Evolutionary conservation across 164 flowering plant genomes (phyloP).

Genomic region (Tetracentron sinense): DNA sequence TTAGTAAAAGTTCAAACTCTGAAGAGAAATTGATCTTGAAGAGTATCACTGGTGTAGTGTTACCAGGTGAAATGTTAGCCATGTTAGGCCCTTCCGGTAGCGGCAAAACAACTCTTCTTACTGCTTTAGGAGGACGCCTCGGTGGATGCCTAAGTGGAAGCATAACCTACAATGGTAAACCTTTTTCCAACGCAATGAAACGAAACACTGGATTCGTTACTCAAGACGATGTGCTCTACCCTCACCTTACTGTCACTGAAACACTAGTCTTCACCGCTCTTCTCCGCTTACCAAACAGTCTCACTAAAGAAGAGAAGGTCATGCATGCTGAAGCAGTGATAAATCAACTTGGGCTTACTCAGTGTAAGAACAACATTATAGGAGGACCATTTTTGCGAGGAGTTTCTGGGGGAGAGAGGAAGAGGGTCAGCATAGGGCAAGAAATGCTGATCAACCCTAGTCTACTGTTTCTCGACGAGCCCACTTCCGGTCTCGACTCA

Average conservation of each 20-base stretch:
- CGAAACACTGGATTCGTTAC: conserved; percentile 73
- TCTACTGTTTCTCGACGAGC: conserved; percentile 69
- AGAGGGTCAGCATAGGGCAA: conserved; percentile 56
- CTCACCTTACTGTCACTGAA: conserved; percentile 68
- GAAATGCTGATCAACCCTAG: conserved; percentile 80
- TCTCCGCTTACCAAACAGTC: conserved; percentile 52
- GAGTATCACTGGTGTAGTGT: conserved; percentile 51
- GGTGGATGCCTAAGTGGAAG: conserved; percentile 40
- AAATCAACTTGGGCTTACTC: conserved; percentile 43
- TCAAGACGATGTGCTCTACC: conserved; percentile 67
- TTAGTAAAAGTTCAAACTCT: background rate
- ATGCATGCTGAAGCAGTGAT: conserved; percentile 51
- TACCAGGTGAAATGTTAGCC: conserved; percentile 78
- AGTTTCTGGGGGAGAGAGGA: conserved; percentile 33
- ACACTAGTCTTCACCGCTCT: conserved; percentile 75
- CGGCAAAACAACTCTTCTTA: conserved; percentile 78
- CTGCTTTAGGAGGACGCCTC: conserved; percentile 68
- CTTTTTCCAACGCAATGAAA: conserved; percentile 48
- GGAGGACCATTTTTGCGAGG: conserved; percentile 28
- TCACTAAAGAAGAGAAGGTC: conserved; percentile 39
- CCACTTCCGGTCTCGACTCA: conserved; percentile 79
- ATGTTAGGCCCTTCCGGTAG: conserved; percentile 89
- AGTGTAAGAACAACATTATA: conserved; percentile 53
- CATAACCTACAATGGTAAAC: conserved; percentile 61
- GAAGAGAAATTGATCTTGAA: conserved; percentile 50